Evolutionary conservation across 2,329 filamentous ascomycete genomes (phyloP).

Genomic region (Cordyceps sp.): DNA sequence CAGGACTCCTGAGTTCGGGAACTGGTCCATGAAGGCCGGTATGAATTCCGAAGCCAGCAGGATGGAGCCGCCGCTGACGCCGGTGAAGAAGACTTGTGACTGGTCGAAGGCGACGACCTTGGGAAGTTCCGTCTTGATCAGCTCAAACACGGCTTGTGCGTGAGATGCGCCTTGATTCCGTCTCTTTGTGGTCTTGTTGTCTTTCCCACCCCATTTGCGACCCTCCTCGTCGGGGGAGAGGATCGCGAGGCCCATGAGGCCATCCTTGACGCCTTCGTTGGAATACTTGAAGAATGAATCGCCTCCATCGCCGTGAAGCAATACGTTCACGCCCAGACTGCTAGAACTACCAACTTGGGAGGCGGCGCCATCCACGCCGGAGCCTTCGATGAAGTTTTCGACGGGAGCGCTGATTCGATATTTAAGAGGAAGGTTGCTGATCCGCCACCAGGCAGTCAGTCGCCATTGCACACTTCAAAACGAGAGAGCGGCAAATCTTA

Average conservation of each 20-base stretch:
- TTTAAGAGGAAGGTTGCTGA: conserved; percentile 32
- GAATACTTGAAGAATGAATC: conserved; percentile 42
- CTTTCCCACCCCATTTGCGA: conserved; percentile 42
- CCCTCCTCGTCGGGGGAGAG: conserved; percentile 35
- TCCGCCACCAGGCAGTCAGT: not conserved
- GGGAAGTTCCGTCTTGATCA: conserved; percentile 30
- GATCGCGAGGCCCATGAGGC: conserved; percentile 33
- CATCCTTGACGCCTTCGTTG: conserved; percentile 32
- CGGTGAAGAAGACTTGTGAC: conserved; percentile 37
- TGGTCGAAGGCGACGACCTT: conserved; percentile 35
- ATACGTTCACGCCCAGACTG: conserved; percentile 33
- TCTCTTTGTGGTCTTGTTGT: too few relatives aligned
- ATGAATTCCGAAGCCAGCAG: conserved; percentile 40
- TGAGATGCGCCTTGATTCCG: conserved; percentile 33
- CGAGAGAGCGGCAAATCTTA: conserved; percentile 10
- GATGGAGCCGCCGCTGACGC: conserved; percentile 36
- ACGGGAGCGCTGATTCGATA: conserved; percentile 39
- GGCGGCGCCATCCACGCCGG: conserved; percentile 28
- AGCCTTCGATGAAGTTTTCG: conserved; percentile 30
- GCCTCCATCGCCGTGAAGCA: conserved; percentile 43
- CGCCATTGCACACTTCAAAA: not conserved
- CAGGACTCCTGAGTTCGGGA: conserved; percentile 30
- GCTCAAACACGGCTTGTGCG: conserved; percentile 35
- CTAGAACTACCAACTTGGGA: conserved; percentile 14
- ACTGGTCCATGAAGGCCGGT: conserved; percentile 35